Percentiles rank a stretch among this genome's conserved stretches.
phyloP scores from a whole-genome alignment of 176 grass and related monocot genomes.

The Avena insularis region DNA sequence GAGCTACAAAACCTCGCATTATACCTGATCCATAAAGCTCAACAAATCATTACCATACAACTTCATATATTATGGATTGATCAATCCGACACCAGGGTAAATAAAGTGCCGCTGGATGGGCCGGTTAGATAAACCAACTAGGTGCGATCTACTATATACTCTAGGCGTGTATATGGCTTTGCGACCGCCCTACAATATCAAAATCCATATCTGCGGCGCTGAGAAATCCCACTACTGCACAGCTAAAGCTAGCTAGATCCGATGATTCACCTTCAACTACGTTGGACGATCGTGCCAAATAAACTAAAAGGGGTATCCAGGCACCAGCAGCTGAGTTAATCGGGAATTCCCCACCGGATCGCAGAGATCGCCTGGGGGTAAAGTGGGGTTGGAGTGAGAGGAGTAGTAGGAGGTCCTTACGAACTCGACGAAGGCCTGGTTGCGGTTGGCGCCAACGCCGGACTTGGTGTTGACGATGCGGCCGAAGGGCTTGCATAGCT shows the following conservation, averaged over 20 bases:
- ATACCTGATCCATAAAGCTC: not conserved
- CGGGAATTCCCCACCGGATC: slow-evolving; percentile 25
- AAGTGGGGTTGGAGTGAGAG: not conserved
- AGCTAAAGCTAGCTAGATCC: slow-evolving; percentile 34
- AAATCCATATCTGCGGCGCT: slow-evolving; percentile 7
- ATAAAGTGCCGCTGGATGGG: not conserved
- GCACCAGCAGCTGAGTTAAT: not conserved
- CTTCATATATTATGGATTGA: not conserved
- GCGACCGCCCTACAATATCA: not conserved
- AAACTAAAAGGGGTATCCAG: not conserved
- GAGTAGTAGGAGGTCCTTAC: slow-evolving; percentile 48
- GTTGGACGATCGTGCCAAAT: not conserved
- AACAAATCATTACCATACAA: slow-evolving; percentile 1
- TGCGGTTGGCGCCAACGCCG: slow-evolving; percentile 89
- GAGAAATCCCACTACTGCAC: not conserved
- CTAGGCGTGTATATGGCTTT: not conserved
- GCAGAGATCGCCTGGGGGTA: not conserved
- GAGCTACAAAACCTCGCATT: not conserved
- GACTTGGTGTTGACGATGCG: slow-evolving; percentile 88
- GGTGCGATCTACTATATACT: not conserved
- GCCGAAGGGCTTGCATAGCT: slow-evolving; percentile 95
- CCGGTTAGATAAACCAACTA: slow-evolving; percentile 12
- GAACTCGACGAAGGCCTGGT: slow-evolving; percentile 98
- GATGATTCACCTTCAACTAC: slow-evolving; percentile 4
- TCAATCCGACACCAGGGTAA: not conserved